Conservation (phyloP, 345 rosid genomes). For the Anastatica hierochuntica region DNA sequence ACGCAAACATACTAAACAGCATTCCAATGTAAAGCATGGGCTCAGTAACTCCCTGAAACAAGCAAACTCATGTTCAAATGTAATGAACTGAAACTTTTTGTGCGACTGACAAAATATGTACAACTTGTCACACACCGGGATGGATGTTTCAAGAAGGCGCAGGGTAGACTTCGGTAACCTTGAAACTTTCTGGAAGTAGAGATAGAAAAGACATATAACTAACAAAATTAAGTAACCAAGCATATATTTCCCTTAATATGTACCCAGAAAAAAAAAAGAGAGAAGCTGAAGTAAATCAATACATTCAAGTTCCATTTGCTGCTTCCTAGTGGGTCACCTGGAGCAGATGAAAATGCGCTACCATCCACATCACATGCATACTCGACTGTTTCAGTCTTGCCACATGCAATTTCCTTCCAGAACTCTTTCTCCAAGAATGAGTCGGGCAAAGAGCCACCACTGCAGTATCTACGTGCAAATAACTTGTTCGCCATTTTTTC, state of each 20-base stretch:
- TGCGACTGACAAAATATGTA: neutral
- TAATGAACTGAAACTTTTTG: neutral
- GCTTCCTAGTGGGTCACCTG: constrained; percentile 81
- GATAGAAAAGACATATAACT: constrained; percentile 3
- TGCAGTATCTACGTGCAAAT: constrained; percentile 86
- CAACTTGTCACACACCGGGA: constrained; percentile 50
- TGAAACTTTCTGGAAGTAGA: constrained; percentile 63
- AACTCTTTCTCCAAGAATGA: constrained; percentile 96
- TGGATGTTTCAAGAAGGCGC: constrained; percentile 78
- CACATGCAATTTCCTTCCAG: constrained; percentile 94
- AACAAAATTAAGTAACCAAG: neutral
- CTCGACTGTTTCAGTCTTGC: constrained; percentile 95
- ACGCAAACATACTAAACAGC: constrained; percentile 98
- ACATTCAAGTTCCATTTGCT: constrained; percentile 99
- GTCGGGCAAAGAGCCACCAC: constrained; percentile 84
- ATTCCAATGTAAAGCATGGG: constrained; percentile 99
- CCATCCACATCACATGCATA: constrained; percentile 99
- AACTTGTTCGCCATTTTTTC: constrained; percentile 99
- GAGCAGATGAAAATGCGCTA: constrained; percentile 92
- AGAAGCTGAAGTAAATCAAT: constrained; percentile 24
- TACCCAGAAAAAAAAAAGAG: neutral
- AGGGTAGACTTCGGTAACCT: constrained; percentile 72
- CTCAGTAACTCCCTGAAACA: constrained; percentile 93
- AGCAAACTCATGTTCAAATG: constrained; percentile 8
- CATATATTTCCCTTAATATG: neutral